phyloP scores from a whole-genome alignment of 1,139 yeast genomes.

The Taphrina deformans region DNA sequence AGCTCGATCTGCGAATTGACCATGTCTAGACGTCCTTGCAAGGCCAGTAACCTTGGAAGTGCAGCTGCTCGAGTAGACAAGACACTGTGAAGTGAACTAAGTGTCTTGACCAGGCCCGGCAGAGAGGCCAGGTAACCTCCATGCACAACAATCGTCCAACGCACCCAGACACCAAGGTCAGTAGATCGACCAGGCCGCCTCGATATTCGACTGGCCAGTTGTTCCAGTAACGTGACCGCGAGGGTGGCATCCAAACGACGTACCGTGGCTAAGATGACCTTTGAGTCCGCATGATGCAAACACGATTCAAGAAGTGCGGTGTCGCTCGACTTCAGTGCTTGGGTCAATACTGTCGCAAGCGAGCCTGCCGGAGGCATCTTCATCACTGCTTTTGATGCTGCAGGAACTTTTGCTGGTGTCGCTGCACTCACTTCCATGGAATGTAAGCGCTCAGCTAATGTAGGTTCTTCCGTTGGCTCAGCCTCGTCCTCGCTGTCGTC shows the following conservation, averaged over 20 bases:
- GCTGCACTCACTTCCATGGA: slow-evolving; percentile 47
- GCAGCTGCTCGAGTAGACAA: slow-evolving; percentile 71
- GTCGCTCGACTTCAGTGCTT: slow-evolving; percentile 50
- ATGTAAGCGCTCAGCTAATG: slow-evolving; percentile 49
- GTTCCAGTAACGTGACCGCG: slow-evolving; percentile 73
- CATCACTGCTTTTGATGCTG: slow-evolving; percentile 29
- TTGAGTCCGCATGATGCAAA: slow-evolving; percentile 70
- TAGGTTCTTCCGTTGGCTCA: slow-evolving; percentile 45
- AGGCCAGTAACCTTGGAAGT: slow-evolving; percentile 72
- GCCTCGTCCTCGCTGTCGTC: slow-evolving; percentile 43
- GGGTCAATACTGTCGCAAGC: slow-evolving; percentile 48
- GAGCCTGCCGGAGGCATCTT: slow-evolving; percentile 43
- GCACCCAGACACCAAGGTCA: slow-evolving; percentile 81
- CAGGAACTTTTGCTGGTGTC: slow-evolving; percentile 37
- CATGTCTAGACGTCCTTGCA: slow-evolving; percentile 78
- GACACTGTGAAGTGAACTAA: slow-evolving; percentile 76
- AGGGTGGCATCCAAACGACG: slow-evolving; percentile 67
- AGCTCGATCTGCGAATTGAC: slow-evolving; percentile 68
- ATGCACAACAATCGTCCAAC: slow-evolving; percentile 87
- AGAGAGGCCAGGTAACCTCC: slow-evolving; percentile 76
- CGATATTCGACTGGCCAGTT: slow-evolving; percentile 80
- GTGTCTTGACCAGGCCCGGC: slow-evolving; percentile 65
- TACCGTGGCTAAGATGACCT: slow-evolving; percentile 69
- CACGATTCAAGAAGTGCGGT: slow-evolving; percentile 64
- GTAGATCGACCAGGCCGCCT: slow-evolving; percentile 69